phyloP scores from a whole-genome alignment of 2,329 filamentous ascomycete species.

The Elsinoe ampelina region DNA sequence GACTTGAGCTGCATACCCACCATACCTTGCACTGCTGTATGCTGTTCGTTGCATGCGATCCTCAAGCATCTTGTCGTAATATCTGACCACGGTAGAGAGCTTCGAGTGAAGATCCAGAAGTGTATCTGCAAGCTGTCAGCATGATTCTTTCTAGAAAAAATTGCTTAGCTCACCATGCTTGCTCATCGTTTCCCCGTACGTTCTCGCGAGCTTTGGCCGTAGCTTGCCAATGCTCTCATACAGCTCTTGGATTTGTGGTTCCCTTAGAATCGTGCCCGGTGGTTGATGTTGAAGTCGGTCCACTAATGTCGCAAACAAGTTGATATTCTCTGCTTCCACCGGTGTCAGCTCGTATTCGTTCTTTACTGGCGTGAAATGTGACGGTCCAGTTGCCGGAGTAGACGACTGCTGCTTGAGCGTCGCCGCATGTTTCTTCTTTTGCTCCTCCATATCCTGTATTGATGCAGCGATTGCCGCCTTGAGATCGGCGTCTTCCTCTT shows the following conservation, averaged over 20 bases:
- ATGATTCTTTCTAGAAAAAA: background rate
- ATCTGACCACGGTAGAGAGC: constrained; percentile 87
- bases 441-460: constrained; percentile 92
- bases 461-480: constrained; percentile 94
- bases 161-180: constrained; percentile 67
- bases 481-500: constrained; percentile 86
- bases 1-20: constrained; percentile 31
- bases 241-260: constrained; percentile 94
- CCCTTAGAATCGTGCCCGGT: constrained; percentile 87
- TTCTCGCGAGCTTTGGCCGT: constrained; percentile 84
- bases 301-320: constrained; percentile 86
- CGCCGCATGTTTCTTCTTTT: constrained; percentile 83
- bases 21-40: constrained; percentile 63
- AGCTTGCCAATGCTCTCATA: constrained; percentile 95
- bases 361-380: constrained; percentile 54
- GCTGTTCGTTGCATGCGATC: constrained; percentile 78
- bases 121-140: constrained; percentile 56
- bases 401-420: constrained; percentile 64
- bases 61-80: constrained; percentile 97
- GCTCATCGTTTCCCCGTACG: constrained; percentile 98
- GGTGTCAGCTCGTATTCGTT: constrained; percentile 91
- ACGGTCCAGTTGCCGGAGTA: constrained; percentile 39
- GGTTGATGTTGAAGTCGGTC: constrained; percentile 92
- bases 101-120: constrained; percentile 91
- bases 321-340: constrained; percentile 95